These are phyloP conservation scores for Trichosporon ovoides DNA, from an alignment of 1,284 basidiomycete species.

Conservation along the genomic window DNA sequence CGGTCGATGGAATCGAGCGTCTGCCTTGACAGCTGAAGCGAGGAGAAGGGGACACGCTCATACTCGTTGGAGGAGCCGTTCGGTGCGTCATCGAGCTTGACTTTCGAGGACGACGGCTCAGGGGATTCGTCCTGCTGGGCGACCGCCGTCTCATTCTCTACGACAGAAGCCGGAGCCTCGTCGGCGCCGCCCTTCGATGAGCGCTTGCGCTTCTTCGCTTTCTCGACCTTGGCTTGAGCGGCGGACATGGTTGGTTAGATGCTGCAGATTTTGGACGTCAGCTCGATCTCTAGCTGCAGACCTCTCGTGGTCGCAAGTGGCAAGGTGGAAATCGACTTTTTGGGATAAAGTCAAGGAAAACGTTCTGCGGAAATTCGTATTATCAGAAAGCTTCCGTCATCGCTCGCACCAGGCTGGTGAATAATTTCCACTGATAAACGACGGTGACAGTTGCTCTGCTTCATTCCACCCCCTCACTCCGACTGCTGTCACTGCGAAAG, in stretches of 20 bases:
- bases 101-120: conserved; percentile 40
- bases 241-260: conserved; percentile 28
- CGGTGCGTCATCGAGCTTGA: conserved; percentile 38
- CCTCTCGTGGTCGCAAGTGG: not conserved
- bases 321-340: conserved; percentile 20
- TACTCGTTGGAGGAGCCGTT: conserved; percentile 22
- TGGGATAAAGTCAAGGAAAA: conserved; percentile 29
- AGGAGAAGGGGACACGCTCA: conserved; percentile 57
- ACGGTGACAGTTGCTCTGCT: not conserved
- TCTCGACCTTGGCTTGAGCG: conserved; percentile 8
- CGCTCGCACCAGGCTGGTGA: conserved; percentile 3
- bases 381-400: conserved; percentile 7
- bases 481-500: not conserved
- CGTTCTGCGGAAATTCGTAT: conserved; percentile 12
- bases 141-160: conserved; percentile 12
- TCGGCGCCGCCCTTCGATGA: conserved; percentile 24
- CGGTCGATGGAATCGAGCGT: conserved; percentile 69
- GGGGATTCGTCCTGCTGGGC: conserved; percentile 17
- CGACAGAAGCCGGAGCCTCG: conserved; percentile 12
- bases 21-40: conserved; percentile 71
- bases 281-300: not conserved
- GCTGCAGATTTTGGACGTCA: conserved; percentile 8
- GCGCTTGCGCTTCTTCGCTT: conserved; percentile 42
- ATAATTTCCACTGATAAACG: conserved; percentile 6
- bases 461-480: conserved; percentile 1